These are phyloP conservation scores for Heliamphora pulchella DNA, from an alignment of 179 eudicot genomes.

Conservation along the genomic window DNA sequence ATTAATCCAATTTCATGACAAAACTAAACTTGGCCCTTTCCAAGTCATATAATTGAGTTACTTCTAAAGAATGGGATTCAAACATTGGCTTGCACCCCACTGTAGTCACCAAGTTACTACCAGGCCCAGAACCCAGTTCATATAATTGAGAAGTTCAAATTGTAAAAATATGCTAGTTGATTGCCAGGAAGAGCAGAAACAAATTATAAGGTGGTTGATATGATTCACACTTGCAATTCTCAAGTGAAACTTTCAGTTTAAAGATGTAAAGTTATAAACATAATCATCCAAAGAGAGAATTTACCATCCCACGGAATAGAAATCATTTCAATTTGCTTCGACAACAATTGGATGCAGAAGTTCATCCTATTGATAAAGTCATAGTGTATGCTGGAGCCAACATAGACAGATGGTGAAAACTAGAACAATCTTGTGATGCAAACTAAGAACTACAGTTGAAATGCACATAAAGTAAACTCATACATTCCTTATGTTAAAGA, in stretches of 20 bases:
- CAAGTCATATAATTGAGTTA: not conserved
- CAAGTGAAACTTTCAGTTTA: not conserved
- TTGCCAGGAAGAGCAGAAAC: not conserved
- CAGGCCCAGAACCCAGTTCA: not conserved
- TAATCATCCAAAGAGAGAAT: not conserved
- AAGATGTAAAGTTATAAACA: too few species aligned
- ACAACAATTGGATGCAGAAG: constrained; percentile 3
- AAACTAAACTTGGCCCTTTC: not conserved
- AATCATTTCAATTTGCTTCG: not conserved
- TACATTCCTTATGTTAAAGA: not conserved
- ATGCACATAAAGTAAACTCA: not conserved
- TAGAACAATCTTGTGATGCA: not conserved
- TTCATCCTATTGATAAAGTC: not conserved
- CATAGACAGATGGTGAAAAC: not conserved
- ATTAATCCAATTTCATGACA: not conserved
- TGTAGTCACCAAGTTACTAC: not conserved
- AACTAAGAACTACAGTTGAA: not conserved
- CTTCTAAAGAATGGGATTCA: not conserved
- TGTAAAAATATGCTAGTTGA: not conserved
- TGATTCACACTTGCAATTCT: not conserved
- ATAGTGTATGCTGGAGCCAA: too few species aligned
- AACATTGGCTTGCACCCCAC: not conserved
- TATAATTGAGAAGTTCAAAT: not conserved
- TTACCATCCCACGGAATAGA: not conserved
- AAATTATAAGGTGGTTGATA: not conserved